A percentile compares a stretch with the other conserved stretches of the same genome.
Evolutionary conservation across 2,329 filamentous ascomycete genomes (phyloP).

Genomic region (Nannizziopsis barbatae): DNA sequence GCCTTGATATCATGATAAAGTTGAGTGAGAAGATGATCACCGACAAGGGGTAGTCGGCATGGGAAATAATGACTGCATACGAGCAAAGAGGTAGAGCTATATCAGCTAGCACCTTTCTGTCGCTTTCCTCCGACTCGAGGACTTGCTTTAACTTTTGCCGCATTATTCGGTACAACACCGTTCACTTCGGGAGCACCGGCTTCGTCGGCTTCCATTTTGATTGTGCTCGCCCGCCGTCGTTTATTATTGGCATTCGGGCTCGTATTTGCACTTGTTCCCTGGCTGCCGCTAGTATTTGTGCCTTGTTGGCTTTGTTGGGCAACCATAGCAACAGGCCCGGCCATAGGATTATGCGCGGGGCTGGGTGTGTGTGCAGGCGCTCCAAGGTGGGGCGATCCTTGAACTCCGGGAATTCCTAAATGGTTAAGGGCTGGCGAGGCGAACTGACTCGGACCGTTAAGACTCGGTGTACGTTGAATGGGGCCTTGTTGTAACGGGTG

Average conservation of each 20-base stretch:
- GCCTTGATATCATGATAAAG: slow-evolving; percentile 6
- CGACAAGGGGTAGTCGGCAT: neutral
- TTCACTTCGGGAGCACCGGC: slow-evolving; percentile 40
- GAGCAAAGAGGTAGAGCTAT: neutral
- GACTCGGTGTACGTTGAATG: slow-evolving; percentile 34
- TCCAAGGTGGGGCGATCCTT: slow-evolving; percentile 44
- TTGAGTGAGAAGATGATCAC: neutral
- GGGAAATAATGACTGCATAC: neutral
- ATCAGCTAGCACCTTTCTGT: slow-evolving; percentile 32
- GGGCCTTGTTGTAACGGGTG: slow-evolving; percentile 29
- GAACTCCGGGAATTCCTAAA: slow-evolving; percentile 38
- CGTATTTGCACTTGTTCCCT: slow-evolving; percentile 48
- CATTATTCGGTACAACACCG: slow-evolving; percentile 27
- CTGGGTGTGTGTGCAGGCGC: slow-evolving; percentile 38
- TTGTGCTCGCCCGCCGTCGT: slow-evolving; percentile 47
- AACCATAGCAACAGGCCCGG: slow-evolving; percentile 43
- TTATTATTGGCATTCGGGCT: slow-evolving; percentile 51
- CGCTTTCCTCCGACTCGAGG: slow-evolving; percentile 38
- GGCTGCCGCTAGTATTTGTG: slow-evolving; percentile 41
- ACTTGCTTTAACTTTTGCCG: slow-evolving; percentile 38
- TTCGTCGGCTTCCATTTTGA: slow-evolving; percentile 50
- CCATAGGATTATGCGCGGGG: slow-evolving; percentile 37
- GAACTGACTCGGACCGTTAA: slow-evolving; percentile 42
- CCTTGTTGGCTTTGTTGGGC: slow-evolving; percentile 47
- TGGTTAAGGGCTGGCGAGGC: slow-evolving; percentile 49